These are phyloP conservation scores for Pseudisothecium myosuroides DNA, from an alignment of 225 moss, liverwort and hornwort genomes.

Conservation along the genomic window DNA sequence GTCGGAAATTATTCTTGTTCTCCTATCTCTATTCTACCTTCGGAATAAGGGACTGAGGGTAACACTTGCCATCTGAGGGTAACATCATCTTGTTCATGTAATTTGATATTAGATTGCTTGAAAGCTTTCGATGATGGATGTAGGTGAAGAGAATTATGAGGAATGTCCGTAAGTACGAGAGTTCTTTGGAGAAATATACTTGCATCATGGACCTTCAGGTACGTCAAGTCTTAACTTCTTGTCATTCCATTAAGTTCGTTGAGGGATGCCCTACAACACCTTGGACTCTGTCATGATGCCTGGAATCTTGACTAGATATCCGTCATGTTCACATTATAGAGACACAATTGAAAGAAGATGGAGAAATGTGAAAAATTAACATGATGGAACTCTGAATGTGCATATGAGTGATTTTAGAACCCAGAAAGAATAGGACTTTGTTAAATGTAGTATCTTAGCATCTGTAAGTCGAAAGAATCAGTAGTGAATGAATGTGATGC, in stretches of 20 bases:
- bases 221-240: neutral
- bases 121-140: neutral
- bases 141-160: slow-evolving; percentile 42
- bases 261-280: neutral
- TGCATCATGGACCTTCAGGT: slow-evolving; percentile 53
- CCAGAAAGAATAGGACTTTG: neutral
- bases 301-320: neutral
- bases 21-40: neutral
- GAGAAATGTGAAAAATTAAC: neutral
- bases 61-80: neutral
- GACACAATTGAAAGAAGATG: neutral
- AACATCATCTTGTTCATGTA: too few species aligned
- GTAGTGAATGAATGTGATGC: neutral
- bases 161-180: slow-evolving; percentile 4
- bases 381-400: neutral
- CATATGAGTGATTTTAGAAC: neutral
- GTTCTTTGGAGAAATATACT: slow-evolving; percentile 20
- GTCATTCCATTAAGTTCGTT: neutral
- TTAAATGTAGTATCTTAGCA: neutral
- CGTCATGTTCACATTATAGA: neutral
- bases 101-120: neutral
- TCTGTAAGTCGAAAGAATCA: neutral
- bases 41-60: neutral
- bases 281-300: neutral
- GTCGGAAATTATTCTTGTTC: neutral